A percentile compares a stretch with the other conserved stretches of the same genome.
phyloP scores from a whole-genome alignment of 345 rosid genomes.

The Linum tenue region DNA sequence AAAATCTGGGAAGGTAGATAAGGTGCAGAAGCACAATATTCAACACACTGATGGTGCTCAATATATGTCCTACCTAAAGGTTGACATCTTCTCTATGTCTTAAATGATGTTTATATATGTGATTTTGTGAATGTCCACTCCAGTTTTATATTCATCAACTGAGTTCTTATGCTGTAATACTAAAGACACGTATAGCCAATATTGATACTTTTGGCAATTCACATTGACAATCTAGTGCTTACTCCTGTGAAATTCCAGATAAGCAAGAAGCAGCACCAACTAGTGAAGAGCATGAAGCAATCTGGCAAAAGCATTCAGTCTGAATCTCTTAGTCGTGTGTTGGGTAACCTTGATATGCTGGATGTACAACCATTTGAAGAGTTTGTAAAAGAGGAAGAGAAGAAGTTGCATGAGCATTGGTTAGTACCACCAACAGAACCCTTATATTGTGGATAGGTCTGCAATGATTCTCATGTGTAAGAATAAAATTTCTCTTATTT shows the following conservation, averaged over 20 bases:
- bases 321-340: conserved; percentile 53
- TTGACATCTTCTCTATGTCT: conserved; percentile 13
- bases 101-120: too few species aligned
- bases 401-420: conserved; percentile 77
- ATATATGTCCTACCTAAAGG: conserved; percentile 95
- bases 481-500: conserved; percentile 14
- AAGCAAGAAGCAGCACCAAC: conserved; percentile 88
- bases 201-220: neutral
- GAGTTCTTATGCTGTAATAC: neutral
- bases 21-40: conserved; percentile 38
- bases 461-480: conserved; percentile 9
- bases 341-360: conserved; percentile 59
- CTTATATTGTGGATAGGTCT: neutral
- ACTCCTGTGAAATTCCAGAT: conserved; percentile 40
- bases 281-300: conserved; percentile 79
- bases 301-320: conserved; percentile 76
- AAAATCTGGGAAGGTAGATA: conserved; percentile 38
- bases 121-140: too few species aligned
- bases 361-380: conserved; percentile 77
- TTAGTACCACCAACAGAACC: conserved; percentile 27
- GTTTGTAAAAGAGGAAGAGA: conserved; percentile 80
- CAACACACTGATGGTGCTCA: conserved; percentile 59
- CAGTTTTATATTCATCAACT: neutral
- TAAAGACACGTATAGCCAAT: neutral
- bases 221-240: neutral